These are phyloP conservation scores for Geotrichum australiense DNA, from an alignment of 1,139 yeast genomes.

Conservation along the genomic window DNA sequence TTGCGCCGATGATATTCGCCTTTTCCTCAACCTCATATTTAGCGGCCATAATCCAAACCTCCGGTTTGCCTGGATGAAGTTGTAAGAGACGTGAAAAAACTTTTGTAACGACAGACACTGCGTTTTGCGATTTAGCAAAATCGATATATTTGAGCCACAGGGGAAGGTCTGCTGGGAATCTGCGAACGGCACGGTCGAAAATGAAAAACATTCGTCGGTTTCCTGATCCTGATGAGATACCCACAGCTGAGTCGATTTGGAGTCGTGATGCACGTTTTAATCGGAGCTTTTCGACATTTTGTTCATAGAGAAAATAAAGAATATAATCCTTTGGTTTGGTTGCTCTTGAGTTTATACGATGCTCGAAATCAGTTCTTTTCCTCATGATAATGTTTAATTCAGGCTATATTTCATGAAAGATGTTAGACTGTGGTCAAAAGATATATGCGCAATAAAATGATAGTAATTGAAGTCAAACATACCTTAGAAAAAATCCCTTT, in stretches of 20 bases:
- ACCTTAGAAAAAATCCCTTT: conserved; percentile 59
- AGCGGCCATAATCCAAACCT: conserved; percentile 93
- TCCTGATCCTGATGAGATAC: conserved; percentile 81
- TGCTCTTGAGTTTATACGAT: conserved; percentile 79
- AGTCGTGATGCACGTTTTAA: conserved; percentile 63
- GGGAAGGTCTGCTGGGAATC: conserved; percentile 68
- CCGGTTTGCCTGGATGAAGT: conserved; percentile 83
- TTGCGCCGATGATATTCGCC: conserved; percentile 83
- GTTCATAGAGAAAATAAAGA: conserved; percentile 75
- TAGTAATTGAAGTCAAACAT: too few relatives aligned
- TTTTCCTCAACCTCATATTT: conserved; percentile 86
- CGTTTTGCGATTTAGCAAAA: conserved; percentile 66
- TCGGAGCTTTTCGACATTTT: conserved; percentile 70
- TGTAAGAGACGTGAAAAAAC: conserved; percentile 74
- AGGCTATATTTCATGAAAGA: conserved; percentile 44
- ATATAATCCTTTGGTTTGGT: conserved; percentile 72
- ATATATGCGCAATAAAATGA: background rate
- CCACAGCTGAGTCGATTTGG: conserved; percentile 29
- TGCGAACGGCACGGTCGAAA: conserved; percentile 73
- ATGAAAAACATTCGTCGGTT: conserved; percentile 74
- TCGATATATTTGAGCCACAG: conserved; percentile 75
- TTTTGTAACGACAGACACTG: conserved; percentile 73
- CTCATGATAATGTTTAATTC: conserved; percentile 86
- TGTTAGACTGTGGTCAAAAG: conserved; percentile 3
- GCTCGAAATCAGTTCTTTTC: conserved; percentile 93